Evolutionary conservation across 2,329 filamentous ascomycete species (phyloP), one percentile per base, ranked within the genome.

Genomic region (Aspergillus arachidicola): DNA sequence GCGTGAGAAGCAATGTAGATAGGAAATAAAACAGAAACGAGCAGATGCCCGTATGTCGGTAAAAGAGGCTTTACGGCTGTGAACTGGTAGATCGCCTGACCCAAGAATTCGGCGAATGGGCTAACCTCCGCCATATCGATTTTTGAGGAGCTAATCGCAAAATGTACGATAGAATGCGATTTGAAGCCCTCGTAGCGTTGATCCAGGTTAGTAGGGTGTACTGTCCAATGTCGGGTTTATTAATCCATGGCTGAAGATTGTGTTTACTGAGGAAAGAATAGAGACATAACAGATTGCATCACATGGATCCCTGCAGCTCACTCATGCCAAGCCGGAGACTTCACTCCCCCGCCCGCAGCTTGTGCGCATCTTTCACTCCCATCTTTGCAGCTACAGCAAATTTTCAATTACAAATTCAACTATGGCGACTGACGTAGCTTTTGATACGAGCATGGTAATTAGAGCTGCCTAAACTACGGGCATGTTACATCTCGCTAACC

Each of bases 1-100:
- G 91, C 92, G 76, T 97, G 91, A 10, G 93, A 88, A 55, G 91
- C 92, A 6, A 92, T 84, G 78, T 91, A 95, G 73, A 97, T 96
- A 59, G 93, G 92, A 66, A 91, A 88, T 19, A 97, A 78, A 16
- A 93, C 90, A 32, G 91, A 89, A 64, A 89, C 73, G 59, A 91
- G 79, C 14, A 91, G 80, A 74, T 91, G 89, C 0, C 83, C 71
- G 69, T 89, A 85, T 12, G 86, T 87, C 16, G 85, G 84, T 32
- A 89, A 71, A 26, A 84, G 71, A 19, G 82, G 83, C 62, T 74
- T 78, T 57, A 80, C 62, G 45, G 69, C 65, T 46, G 78, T 72
- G 62, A 84, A 82, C 58, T 82, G 79, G 66, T 82, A 81, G 65
- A 80, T 75, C 38, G 76, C 69, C 57, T 75, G 74, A 43, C 78